A percentile compares a stretch with the other conserved stretches of the same genome.
phyloP scores from a whole-genome alignment of 1,139 yeast genomes.

The Sugiyamaella castrensis region DNA sequence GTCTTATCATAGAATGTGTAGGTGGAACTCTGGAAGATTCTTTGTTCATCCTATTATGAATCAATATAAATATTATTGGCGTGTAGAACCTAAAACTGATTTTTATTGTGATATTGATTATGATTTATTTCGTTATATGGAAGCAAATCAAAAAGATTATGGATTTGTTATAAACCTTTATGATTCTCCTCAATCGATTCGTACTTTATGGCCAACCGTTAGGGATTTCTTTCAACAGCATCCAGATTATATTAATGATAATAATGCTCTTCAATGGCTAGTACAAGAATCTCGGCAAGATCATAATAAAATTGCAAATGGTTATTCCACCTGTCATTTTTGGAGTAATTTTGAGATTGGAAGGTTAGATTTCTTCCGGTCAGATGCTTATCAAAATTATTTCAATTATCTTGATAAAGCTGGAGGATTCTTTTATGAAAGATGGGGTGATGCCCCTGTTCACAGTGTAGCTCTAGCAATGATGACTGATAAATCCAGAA shows the following conservation, averaged over 20 bases:
- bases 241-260: constrained; percentile 59
- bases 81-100: constrained; percentile 72
- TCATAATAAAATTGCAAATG: constrained; percentile 51
- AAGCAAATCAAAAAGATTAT: constrained; percentile 57
- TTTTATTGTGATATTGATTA: constrained; percentile 67
- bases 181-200: constrained; percentile 63
- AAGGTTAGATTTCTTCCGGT: constrained; percentile 72
- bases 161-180: constrained; percentile 69
- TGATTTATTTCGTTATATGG: constrained; percentile 74
- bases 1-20: constrained; percentile 80
- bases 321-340: constrained; percentile 83
- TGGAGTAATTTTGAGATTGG: constrained; percentile 86
- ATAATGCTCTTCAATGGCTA: constrained; percentile 73
- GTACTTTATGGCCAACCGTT: constrained; percentile 68
- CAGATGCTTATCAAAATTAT: constrained; percentile 63
- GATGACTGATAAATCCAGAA: constrained; percentile 63
- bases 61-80: constrained; percentile 65
- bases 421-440: constrained; percentile 81
- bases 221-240: constrained; percentile 52
- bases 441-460: constrained; percentile 95
- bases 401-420: constrained; percentile 59
- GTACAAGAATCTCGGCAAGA: constrained; percentile 47
- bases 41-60: constrained; percentile 59
- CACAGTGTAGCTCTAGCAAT: constrained; percentile 72
- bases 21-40: constrained; percentile 65